phyloP scores from a whole-genome alignment of 306 rosid genomes.

The Fragaria nilgerrensis region DNA sequence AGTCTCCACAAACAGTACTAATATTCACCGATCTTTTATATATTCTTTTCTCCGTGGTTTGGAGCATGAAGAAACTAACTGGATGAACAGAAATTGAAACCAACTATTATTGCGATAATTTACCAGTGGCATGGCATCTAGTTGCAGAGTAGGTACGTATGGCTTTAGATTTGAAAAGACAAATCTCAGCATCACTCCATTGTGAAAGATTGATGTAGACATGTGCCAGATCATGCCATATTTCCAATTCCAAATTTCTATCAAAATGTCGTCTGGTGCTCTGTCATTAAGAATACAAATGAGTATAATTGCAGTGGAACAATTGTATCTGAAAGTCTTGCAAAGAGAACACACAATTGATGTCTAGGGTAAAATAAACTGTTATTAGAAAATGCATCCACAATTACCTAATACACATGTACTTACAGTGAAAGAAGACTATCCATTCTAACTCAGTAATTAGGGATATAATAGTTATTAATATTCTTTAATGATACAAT shows the following conservation, averaged over 20 bases:
- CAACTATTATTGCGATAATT: not conserved
- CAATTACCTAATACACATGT: not conserved
- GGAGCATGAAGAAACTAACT: not conserved
- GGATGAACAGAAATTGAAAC: not conserved
- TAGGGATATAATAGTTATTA: not conserved
- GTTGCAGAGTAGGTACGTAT: slow-evolving; percentile 53
- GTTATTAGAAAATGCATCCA: not conserved
- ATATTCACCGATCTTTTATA: not conserved
- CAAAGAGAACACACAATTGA: not conserved
- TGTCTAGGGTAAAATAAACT: not conserved
- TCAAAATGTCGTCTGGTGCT: slow-evolving; percentile 41
- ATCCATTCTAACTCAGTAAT: not conserved
- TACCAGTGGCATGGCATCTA: slow-evolving; percentile 74
- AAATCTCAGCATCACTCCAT: slow-evolving; percentile 77
- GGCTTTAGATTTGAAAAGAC: slow-evolving; percentile 74
- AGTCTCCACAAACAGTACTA: not conserved
- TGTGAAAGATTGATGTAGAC: slow-evolving; percentile 60
- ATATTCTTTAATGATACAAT: not conserved
- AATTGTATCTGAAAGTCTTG: not conserved
- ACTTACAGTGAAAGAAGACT: not conserved
- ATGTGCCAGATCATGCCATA: slow-evolving; percentile 82
- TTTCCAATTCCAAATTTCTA: slow-evolving; percentile 68
- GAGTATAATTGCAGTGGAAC: not conserved
- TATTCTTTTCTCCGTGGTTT: not conserved
- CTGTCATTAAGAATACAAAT: slow-evolving; percentile 39